Base-by-base conservation (phyloP, 108 stramenopile species). In the Parmales sp. region DNA sequence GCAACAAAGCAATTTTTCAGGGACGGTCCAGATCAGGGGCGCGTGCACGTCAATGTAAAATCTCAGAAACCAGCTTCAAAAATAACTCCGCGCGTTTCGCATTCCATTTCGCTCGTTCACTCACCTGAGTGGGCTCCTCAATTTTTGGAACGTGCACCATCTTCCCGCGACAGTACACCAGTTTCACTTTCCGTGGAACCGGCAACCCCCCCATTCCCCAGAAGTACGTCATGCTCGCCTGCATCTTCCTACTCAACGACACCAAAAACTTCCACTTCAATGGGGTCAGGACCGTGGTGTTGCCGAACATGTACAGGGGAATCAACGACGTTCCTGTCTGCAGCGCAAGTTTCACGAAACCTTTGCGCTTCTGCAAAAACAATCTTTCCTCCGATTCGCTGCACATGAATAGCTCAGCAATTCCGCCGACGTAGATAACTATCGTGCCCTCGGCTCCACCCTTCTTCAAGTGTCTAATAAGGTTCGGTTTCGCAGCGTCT, bases 381-480 rank as follows among this genome's bases (percentile, higher is more conserved):
- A 90, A 39, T 16, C 80, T 69, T 46, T 90, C 91, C 41, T 86
- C 76, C 19, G 65, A 67, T 2, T 76, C 64, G 46, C 85, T 76
- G 38, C 65, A 76, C 34, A 87, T 81, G 74, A 92, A 92, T 36
- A 92, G 74, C 69, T 92, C 91, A n/a, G 87, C 88, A 45, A 90
- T 88, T 8, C 88, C 91, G 34, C 91, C 91, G 41, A 86, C 74
- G 66, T 86, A 90, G 22, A 92, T 69, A 36, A 85, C 80, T 5
- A 83, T 45, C 25, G 72, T 75, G 1, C 79, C 77, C 8, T 67
- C 44, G 22, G 71, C 45, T 6, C 79, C 80, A 31, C 72, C 29
- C 9, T 49, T 70, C 36, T 80, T 54, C 20, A 89, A 65, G 7
- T 67, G 72, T 63, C 50, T 39, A 18, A 39, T 37, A 11, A 88